Conservation (phyloP, 108 stramenopile species). For the Stephanodiscus minutulus region DNA sequence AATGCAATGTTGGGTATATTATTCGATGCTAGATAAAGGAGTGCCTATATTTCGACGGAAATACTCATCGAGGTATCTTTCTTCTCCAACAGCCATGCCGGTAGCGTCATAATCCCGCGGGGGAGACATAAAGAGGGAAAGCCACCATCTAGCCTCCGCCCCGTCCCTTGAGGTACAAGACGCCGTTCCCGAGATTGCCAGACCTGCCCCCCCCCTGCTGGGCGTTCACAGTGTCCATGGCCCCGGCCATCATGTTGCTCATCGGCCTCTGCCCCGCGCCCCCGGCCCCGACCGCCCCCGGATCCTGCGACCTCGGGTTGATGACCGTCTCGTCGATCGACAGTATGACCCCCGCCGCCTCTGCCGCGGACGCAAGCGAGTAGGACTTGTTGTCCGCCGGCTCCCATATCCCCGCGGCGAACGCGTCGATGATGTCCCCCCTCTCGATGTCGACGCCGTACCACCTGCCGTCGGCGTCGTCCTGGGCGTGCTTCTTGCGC, state of each 20-base stretch:
- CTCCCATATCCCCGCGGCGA: slow-evolving; percentile 96
- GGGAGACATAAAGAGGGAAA: background rate
- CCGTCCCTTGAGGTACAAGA: slow-evolving; percentile 87
- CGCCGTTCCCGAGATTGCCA: slow-evolving; percentile 83
- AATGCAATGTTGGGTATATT: background rate
- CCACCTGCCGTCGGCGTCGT: slow-evolving; percentile 88
- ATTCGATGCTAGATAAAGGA: background rate
- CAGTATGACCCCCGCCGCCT: slow-evolving; percentile 98
- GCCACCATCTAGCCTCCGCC: slow-evolving; percentile 26
- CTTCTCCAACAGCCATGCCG: background rate
- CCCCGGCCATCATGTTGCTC: slow-evolving; percentile 84
- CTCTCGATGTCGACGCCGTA: slow-evolving; percentile 95
- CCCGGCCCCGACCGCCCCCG: slow-evolving; percentile 71
- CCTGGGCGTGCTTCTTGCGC: slow-evolving; percentile 89
- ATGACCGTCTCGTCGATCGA: slow-evolving; percentile 99
- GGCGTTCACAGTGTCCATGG: slow-evolving; percentile 86
- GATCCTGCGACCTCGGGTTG: slow-evolving; percentile 93
- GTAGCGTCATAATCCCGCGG: background rate
- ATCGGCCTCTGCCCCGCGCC: slow-evolving; percentile 60
- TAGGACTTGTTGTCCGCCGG: slow-evolving; percentile 97
- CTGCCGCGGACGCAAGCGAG: slow-evolving; percentile 89
- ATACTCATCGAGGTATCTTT: background rate
- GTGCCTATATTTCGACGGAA: background rate
- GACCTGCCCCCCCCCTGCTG: slow-evolving; percentile 73
- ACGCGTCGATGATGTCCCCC: slow-evolving; percentile 95